Percentiles rank a stretch among this genome's conserved stretches.
phyloP scores from a whole-genome alignment of 1,284 basidiomycete species.

The Marasmius sp. region DNA sequence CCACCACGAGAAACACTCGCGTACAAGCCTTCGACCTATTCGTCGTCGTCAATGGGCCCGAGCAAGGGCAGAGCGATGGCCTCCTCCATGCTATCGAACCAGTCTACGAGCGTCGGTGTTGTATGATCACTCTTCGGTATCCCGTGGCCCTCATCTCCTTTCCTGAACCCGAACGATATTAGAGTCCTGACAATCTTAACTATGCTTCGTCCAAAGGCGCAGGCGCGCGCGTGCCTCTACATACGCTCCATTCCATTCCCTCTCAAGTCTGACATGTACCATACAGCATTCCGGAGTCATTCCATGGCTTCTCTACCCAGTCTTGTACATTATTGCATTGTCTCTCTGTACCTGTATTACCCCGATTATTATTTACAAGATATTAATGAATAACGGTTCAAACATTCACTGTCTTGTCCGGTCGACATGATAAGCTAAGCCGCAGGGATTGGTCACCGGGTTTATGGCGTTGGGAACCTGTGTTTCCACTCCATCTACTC shows the following conservation, averaged over 20 bases:
- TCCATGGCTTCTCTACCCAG: background rate
- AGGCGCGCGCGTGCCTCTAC: background rate
- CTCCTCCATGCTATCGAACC: slow-evolving; percentile 2
- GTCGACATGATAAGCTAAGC: background rate
- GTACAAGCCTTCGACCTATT: background rate
- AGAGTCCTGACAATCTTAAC: background rate
- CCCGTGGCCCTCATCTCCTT: too few species aligned
- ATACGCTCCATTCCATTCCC: background rate
- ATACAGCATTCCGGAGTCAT: background rate
- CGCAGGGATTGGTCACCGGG: too few species aligned
- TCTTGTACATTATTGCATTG: background rate
- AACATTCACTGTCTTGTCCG: background rate
- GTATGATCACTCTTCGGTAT: background rate
- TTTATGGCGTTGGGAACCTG: too few species aligned
- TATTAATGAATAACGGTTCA: background rate
- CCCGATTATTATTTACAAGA: background rate
- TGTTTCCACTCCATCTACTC: too few species aligned
- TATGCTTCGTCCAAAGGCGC: background rate
- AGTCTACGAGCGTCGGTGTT: slow-evolving; percentile 1
- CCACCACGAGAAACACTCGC: background rate
- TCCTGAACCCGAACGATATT: background rate
- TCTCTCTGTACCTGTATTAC: background rate
- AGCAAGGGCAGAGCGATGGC: slow-evolving; percentile 4
- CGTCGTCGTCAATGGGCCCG: background rate
- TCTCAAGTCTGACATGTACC: background rate